Conservation (phyloP, 805 yeast species). For the Candida boidinii region DNA sequence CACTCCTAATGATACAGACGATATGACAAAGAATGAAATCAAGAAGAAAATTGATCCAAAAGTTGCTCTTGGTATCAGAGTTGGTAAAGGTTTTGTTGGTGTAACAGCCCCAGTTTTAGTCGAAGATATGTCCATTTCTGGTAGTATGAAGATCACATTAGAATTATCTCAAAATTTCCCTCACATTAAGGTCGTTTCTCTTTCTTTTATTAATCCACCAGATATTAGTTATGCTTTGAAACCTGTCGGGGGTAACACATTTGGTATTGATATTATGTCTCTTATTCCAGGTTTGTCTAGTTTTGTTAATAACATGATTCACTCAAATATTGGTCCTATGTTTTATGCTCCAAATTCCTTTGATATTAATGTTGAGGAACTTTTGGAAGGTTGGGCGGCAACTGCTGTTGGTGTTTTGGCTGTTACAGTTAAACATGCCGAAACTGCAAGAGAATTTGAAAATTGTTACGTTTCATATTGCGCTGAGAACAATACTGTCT, state of each 20-base stretch:
- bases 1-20: slow-evolving; percentile 75
- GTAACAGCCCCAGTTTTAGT: slow-evolving; percentile 71
- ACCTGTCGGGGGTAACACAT: slow-evolving; percentile 86
- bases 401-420: slow-evolving; percentile 68
- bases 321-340: slow-evolving; percentile 67
- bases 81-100: slow-evolving; percentile 75
- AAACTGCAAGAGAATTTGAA: slow-evolving; percentile 31
- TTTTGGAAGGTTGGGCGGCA: slow-evolving; percentile 52
- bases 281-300: slow-evolving; percentile 71
- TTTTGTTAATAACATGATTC: slow-evolving; percentile 62
- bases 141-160: slow-evolving; percentile 58
- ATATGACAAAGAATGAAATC: slow-evolving; percentile 72
- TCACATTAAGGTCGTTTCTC: slow-evolving; percentile 64
- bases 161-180: slow-evolving; percentile 61
- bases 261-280: slow-evolving; percentile 80
- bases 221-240: slow-evolving; percentile 70
- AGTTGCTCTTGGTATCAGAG: slow-evolving; percentile 70
- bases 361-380: slow-evolving; percentile 66
- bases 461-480: slow-evolving; percentile 21
- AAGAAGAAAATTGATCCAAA: slow-evolving; percentile 68
- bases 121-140: slow-evolving; percentile 71
- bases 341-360: slow-evolving; percentile 75
- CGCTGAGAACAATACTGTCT: slow-evolving; percentile 27
- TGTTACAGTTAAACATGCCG: slow-evolving; percentile 49
- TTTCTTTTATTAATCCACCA: slow-evolving; percentile 72